Evolutionary conservation across 202 grass and related monocot genomes (phyloP).

Genomic region (Eragrostis tef): DNA sequence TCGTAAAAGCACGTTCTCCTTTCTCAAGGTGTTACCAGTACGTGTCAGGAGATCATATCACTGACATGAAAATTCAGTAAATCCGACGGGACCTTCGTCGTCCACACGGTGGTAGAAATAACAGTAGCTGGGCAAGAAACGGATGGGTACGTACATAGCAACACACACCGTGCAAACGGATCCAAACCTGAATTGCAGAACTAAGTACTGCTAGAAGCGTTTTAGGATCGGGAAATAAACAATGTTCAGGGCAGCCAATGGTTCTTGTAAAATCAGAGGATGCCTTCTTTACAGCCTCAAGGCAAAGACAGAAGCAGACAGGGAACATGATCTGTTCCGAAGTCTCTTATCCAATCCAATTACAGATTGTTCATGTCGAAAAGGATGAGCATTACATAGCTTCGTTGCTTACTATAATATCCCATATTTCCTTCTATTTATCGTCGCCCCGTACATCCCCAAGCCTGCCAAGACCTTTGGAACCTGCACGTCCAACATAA

Average conservation of each 20-base stretch:
- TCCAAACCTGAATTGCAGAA: background rate
- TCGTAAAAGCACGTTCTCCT: no score
- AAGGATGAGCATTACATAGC: conserved; percentile 37
- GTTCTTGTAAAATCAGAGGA: conserved; percentile 2
- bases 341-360: conserved; percentile 42
- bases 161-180: background rate
- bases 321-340: conserved; percentile 2
- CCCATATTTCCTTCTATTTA: conserved; percentile 33
- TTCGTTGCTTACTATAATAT: conserved; percentile 37
- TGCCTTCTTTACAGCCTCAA: conserved; percentile 41
- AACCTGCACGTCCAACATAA: conserved; percentile 38
- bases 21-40: background rate
- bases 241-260: background rate
- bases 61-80: background rate
- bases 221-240: background rate
- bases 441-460: conserved; percentile 8
- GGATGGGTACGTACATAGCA: no score
- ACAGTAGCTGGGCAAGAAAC: background rate
- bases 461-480: conserved; percentile 45
- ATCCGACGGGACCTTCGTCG: background rate
- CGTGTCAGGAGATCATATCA: background rate
- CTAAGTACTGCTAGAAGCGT: background rate
- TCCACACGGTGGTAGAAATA: background rate
- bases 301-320: conserved; percentile 9
- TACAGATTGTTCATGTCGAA: conserved; percentile 41